Conservation (phyloP, 805 yeast species). For the Metschnikowia santaceciliae region DNA sequence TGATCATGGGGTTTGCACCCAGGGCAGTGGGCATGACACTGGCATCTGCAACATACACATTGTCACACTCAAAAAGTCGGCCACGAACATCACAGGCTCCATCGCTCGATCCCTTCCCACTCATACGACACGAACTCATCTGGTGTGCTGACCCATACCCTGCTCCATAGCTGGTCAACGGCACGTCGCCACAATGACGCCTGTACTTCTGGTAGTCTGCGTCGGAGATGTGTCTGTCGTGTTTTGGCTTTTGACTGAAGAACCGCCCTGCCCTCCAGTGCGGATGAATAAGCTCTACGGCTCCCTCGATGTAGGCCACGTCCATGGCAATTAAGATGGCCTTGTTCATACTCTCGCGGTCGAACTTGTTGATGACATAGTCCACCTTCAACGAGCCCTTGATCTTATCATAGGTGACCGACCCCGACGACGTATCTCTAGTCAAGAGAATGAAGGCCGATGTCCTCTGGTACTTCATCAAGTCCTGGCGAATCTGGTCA, state of each 20-base stretch:
- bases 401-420: slow-evolving; percentile 29
- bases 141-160: slow-evolving; percentile 50
- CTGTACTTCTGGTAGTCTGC: slow-evolving; percentile 41
- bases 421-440: slow-evolving; percentile 44
- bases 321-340: slow-evolving; percentile 41
- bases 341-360: slow-evolving; percentile 35
- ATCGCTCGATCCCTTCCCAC: slow-evolving; percentile 41
- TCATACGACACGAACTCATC: slow-evolving; percentile 49
- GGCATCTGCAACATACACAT: slow-evolving; percentile 48
- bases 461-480: slow-evolving; percentile 34
- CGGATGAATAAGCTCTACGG: slow-evolving; percentile 38
- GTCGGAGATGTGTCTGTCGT: slow-evolving; percentile 38
- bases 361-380: slow-evolving; percentile 40
- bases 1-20: slow-evolving; percentile 53
- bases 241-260: slow-evolving; percentile 30
- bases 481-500: slow-evolving; percentile 27
- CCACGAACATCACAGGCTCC: slow-evolving; percentile 46
- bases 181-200: slow-evolving; percentile 22
- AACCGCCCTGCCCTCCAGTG: slow-evolving; percentile 35
- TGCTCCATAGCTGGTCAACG: slow-evolving; percentile 27
- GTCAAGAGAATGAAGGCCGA: slow-evolving; percentile 42
- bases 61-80: slow-evolving; percentile 44
- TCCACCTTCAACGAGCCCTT: slow-evolving; percentile 30
- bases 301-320: slow-evolving; percentile 47
- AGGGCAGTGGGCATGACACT: slow-evolving; percentile 50